Evolutionary conservation across 2,329 filamentous ascomycete species (phyloP).

Genomic region (Ophiostoma populinum): DNA sequence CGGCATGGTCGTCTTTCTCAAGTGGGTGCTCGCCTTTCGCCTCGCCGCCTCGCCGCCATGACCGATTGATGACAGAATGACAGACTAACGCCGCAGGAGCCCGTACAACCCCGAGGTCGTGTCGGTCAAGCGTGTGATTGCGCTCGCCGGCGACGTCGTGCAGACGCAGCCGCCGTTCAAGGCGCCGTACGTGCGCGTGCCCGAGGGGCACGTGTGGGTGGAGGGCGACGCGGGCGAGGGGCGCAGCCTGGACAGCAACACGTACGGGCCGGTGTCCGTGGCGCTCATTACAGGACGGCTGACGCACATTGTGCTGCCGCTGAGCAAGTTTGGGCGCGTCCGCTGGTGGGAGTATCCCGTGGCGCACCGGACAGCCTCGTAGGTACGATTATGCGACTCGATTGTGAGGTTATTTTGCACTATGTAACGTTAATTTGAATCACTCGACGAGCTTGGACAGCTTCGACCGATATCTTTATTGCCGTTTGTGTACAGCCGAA

Average conservation of each 20-base stretch:
- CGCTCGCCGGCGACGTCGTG: conserved; percentile 62
- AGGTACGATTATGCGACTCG: not conserved
- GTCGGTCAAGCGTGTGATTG: conserved; percentile 71
- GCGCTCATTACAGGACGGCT: conserved; percentile 60
- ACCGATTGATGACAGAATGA: too few species aligned
- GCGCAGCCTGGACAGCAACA: conserved; percentile 68
- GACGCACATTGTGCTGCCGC: conserved; percentile 55
- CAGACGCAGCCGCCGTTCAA: conserved; percentile 45
- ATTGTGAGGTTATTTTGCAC: not conserved
- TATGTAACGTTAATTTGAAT: not conserved
- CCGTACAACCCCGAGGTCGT: conserved; percentile 52
- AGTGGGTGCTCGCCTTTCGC: conserved; percentile 29
- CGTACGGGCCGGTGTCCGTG: conserved; percentile 69
- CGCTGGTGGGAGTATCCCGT: conserved; percentile 35
- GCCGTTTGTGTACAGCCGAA: too few species aligned
- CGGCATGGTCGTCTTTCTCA: conserved; percentile 60
- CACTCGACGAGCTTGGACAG: too few species aligned
- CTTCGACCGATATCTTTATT: too few species aligned
- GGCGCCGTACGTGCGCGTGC: conserved; percentile 42
- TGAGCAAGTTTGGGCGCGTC: conserved; percentile 37
- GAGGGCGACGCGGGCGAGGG: conserved; percentile 69
- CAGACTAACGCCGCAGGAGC: conserved; percentile 31
- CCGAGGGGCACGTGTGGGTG: conserved; percentile 80
- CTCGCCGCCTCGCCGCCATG: not conserved
- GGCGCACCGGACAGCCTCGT: conserved; percentile 5